These are phyloP conservation scores for Fraxinus pennsylvanica DNA, from an alignment of 257 asterid species.

Conservation along the genomic window DNA sequence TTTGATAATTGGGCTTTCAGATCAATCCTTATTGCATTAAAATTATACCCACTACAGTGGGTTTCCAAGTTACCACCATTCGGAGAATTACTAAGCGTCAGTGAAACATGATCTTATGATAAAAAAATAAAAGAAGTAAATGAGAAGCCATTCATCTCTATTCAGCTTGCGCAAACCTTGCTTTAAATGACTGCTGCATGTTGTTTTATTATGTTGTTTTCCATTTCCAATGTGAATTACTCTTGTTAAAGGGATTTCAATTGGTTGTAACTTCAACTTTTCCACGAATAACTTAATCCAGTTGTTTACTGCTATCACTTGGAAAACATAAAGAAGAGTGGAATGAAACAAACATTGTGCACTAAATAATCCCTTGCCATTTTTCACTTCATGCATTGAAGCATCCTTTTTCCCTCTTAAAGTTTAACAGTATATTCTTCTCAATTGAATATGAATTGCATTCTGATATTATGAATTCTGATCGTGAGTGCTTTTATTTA, in stretches of 20 bases:
- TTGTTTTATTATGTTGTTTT: neutral
- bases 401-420: neutral
- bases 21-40: neutral
- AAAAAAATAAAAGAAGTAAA: neutral
- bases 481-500: slow-evolving; percentile 15
- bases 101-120: neutral
- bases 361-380: neutral
- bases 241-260: neutral
- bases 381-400: neutral
- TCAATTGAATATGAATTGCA: neutral
- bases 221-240: neutral
- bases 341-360: neutral
- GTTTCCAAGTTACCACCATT: neutral
- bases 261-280: neutral
- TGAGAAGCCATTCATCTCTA: neutral
- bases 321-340: neutral
- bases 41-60: neutral
- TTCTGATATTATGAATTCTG: slow-evolving; percentile 12
- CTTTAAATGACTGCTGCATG: neutral
- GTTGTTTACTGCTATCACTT: slow-evolving; percentile 15
- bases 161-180: neutral
- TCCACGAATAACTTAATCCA: neutral
- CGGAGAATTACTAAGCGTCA: neutral
- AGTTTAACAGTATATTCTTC: neutral
- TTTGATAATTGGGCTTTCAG: neutral